phyloP scores from a whole-genome alignment of 2,329 filamentous ascomycete species.

The Myotisia sp. region DNA sequence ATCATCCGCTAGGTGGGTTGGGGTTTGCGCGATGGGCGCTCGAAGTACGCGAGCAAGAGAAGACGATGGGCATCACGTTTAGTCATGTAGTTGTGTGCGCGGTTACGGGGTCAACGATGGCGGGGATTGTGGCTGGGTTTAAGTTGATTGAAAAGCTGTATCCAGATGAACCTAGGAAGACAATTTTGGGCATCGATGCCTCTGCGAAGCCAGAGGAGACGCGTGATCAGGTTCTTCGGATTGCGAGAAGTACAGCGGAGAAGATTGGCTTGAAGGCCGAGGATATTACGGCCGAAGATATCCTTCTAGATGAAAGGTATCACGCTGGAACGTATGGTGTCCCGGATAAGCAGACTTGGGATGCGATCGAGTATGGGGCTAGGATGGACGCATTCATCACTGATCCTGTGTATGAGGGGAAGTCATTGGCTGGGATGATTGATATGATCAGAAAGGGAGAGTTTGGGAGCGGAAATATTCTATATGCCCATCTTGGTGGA shows the following conservation, averaged over 20 bases:
- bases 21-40: slow-evolving; percentile 60
- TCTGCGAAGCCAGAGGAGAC: slow-evolving; percentile 47
- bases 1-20: slow-evolving; percentile 55
- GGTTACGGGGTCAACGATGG: slow-evolving; percentile 57
- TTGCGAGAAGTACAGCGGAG: slow-evolving; percentile 48
- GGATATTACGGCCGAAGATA: slow-evolving; percentile 48
- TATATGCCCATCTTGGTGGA: slow-evolving; percentile 59
- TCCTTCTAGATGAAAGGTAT: slow-evolving; percentile 50
- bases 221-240: slow-evolving; percentile 50
- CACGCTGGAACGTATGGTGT: slow-evolving; percentile 56
- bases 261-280: slow-evolving; percentile 47
- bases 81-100: slow-evolving; percentile 55
- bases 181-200: slow-evolving; percentile 54
- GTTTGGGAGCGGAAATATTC: slow-evolving; percentile 49
- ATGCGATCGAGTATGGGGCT: slow-evolving; percentile 55
- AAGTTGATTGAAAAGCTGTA: slow-evolving; percentile 44
- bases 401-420: slow-evolving; percentile 63
- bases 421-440: slow-evolving; percentile 59
- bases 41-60: slow-evolving; percentile 52
- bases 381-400: slow-evolving; percentile 58
- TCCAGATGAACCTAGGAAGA: slow-evolving; percentile 30
- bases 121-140: slow-evolving; percentile 59
- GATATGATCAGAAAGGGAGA: slow-evolving; percentile 50
- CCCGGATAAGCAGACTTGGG: slow-evolving; percentile 49
- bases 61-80: slow-evolving; percentile 48